Base-by-base conservation (phyloP, 2,329 filamentous ascomycete genomes). In the Plectosphaerella sp. region DNA sequence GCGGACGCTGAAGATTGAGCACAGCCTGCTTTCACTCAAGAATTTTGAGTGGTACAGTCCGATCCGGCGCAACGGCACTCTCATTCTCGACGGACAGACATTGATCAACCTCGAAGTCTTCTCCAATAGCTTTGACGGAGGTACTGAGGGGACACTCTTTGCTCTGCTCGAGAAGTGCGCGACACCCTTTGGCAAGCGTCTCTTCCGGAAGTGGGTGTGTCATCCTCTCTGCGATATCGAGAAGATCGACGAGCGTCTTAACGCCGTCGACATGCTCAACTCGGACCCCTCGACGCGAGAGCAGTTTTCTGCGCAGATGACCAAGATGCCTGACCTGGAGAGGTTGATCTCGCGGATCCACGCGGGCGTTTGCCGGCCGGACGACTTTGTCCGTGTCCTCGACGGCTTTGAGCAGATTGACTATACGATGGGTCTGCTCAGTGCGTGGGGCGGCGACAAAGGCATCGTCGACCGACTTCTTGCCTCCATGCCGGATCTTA, bases 321-420 rank as follows among this genome's bases (percentile, higher is more conserved):
- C 86, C 54, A 95, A 91, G 69, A 87, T 99, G 78, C 94, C 94
- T 2, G 94, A 99, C 67, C 78, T 99, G 11, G 94, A 99, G 69
- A 82, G 94, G 39, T 80, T 97, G 45, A 95, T 97, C 50, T 99
- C 94, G 24, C 87, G 94, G 9, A 88, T 99, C 11, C 94, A 99
- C 63, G 94, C 94, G 1, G 89, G 90, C 1, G 84, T 84, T n/a
- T 97, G 92, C 72, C 90, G 86, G 63, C 83, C 91, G 0, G 89
- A 94, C 52, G 94, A 99, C 65, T 99, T 99, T 67, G 84, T 97
- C 45, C 88, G 86, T 47, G 93, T 97, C 0, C 77, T 99, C 0
- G 92, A 97, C 67, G 94, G 94, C 0, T 99, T 97, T 61, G 94
- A 97, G 72, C 93, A 97, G 69, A 97, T 99, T 45, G 91, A 97